These are phyloP conservation scores for Scenedesmus sp. DNA, from an alignment of 163 green algal genomes.

Conservation along the genomic window DNA sequence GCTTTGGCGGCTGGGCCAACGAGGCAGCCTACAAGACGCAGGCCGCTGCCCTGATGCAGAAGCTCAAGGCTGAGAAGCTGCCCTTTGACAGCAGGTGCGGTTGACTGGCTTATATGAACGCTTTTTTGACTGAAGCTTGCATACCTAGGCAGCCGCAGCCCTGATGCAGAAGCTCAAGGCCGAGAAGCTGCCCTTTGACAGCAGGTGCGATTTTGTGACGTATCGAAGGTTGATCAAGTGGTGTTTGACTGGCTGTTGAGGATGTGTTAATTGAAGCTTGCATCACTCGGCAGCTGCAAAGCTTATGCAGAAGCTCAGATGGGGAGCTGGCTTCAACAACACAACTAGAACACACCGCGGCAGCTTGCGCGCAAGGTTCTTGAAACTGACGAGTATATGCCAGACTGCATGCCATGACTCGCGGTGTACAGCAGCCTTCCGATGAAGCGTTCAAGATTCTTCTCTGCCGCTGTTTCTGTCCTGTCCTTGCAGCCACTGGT, in stretches of 20 bases:
- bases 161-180: background rate
- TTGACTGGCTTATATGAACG: background rate
- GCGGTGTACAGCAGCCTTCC: no score
- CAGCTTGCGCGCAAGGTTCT: no score
- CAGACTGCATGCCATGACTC: no score
- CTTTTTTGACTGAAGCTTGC: no score
- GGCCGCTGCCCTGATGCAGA: slow-evolving; percentile 5
- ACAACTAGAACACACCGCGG: no score
- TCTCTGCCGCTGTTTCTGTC: background rate
- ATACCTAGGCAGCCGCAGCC: background rate
- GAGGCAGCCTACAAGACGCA: background rate
- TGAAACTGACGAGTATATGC: no score
- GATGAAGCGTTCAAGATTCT: background rate
- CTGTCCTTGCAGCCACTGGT: slow-evolving; percentile 13
- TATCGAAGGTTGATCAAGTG: no score
- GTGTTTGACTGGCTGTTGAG: background rate
- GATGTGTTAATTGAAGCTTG: no score
- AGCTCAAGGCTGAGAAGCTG: slow-evolving; percentile 33
- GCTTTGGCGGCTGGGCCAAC: slow-evolving; percentile 36
- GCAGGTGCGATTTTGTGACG: background rate
- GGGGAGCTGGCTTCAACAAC: no score
- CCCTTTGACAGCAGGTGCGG: slow-evolving; percentile 13
- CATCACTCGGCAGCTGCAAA: no score
- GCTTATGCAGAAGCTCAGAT: no score
- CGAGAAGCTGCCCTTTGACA: background rate